Conservation (phyloP, 805 yeast genomes). For the Teunomyces panamensis region DNA sequence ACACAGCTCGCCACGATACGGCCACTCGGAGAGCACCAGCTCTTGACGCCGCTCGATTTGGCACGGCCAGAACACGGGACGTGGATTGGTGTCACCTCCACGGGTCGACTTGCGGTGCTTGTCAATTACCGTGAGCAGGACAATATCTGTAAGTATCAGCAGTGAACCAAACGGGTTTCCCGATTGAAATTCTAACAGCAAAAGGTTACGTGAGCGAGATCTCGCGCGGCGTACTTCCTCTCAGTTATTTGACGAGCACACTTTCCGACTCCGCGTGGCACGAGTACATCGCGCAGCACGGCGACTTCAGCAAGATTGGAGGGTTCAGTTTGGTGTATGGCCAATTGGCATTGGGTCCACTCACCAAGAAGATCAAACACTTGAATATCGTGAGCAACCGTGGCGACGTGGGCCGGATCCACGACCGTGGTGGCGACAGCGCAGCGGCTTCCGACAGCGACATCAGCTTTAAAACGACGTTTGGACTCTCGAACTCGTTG, state of each 20-base stretch:
- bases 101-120: conserved; percentile 65
- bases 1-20: conserved; percentile 56
- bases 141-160: conserved; percentile 1
- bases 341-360: conserved; percentile 25
- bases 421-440: conserved; percentile 7
- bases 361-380: conserved; percentile 25
- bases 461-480: conserved; percentile 28
- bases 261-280: conserved; percentile 44
- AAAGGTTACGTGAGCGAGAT: conserved; percentile 28
- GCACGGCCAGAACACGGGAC: conserved; percentile 79
- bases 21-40: conserved; percentile 28
- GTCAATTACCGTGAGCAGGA: conserved; percentile 66
- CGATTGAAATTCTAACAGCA: conserved; percentile 11
- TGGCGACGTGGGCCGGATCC: conserved; percentile 38
- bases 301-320: conserved; percentile 41
- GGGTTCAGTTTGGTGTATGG: conserved; percentile 67
- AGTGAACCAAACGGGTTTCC: neutral
- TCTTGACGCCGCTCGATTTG: conserved; percentile 72
- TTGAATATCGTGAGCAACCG: conserved; percentile 51
- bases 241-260: conserved; percentile 39
- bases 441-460: conserved; percentile 14
- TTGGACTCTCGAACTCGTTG: conserved; percentile 70
- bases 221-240: conserved; percentile 54
- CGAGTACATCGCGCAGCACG: neutral
- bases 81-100: conserved; percentile 75